Percentiles rank a stretch among this genome's conserved stretches.
These are phyloP conservation scores for Pestalotiopsis sp. DNA, from an alignment of 2,329 filamentous ascomycete species.

Conservation along the genomic window DNA sequence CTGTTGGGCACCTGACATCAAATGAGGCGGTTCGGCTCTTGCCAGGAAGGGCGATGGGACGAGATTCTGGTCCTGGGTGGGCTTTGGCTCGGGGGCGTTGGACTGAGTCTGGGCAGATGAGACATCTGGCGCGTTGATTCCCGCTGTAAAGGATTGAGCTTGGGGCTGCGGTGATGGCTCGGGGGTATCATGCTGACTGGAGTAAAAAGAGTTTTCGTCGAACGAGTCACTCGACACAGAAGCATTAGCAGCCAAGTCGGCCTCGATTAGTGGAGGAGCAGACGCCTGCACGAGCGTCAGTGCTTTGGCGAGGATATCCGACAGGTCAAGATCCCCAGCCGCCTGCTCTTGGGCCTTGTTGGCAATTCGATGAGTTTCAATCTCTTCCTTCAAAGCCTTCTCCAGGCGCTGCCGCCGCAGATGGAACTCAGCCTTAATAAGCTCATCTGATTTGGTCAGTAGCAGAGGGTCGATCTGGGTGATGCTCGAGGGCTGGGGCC, in stretches of 20 bases:
- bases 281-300: constrained; percentile 70
- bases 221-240: constrained; percentile 75
- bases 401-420: constrained; percentile 82
- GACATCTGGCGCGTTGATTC: constrained; percentile 37
- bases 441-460: constrained; percentile 80
- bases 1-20: constrained; percentile 15
- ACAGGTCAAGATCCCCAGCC: constrained; percentile 64
- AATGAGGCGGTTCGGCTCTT: constrained; percentile 11
- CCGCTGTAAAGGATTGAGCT: constrained; percentile 46
- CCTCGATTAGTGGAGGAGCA: constrained; percentile 59
- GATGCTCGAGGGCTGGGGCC: constrained; percentile 47
- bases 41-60: constrained; percentile 7
- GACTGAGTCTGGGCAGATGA: constrained; percentile 35
- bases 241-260: constrained; percentile 54
- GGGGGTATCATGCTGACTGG: constrained; percentile 84
- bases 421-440: constrained; percentile 79
- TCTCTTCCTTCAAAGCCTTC: constrained; percentile 71
- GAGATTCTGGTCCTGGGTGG: constrained; percentile 13
- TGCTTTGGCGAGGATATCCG: constrained; percentile 71
- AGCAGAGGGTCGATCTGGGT: constrained; percentile 80
- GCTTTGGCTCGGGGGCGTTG: constrained; percentile 9
- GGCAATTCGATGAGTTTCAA: constrained; percentile 59
- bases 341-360: constrained; percentile 50
- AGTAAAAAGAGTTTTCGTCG: constrained; percentile 95
- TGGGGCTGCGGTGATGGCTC: constrained; percentile 50